Evolutionary conservation across 1,284 basidiomycete genomes (phyloP).

Genomic region (Phellopilus nigrolimitatus): DNA sequence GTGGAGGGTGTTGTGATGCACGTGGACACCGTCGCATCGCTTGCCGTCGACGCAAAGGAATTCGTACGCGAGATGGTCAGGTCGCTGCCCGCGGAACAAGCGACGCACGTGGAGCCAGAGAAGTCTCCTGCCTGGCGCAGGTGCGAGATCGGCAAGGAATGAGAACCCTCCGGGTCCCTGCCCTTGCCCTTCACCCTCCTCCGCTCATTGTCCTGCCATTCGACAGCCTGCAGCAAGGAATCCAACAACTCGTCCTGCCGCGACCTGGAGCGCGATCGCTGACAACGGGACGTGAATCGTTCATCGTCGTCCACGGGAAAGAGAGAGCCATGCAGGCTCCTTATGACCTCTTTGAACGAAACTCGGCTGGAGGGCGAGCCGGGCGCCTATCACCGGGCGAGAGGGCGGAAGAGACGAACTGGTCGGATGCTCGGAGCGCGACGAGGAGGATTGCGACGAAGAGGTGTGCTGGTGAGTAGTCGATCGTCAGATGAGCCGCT

Average conservation of each 20-base stretch:
- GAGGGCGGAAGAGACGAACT: background rate
- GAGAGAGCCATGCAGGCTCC: conserved; percentile 54
- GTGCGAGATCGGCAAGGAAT: too few relatives aligned
- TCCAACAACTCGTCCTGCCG: conserved; percentile 44
- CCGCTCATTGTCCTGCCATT: conserved; percentile 35
- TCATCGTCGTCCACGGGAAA: conserved; percentile 47
- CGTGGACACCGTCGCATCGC: conserved; percentile 34
- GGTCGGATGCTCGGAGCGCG: background rate
- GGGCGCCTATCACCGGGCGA: background rate
- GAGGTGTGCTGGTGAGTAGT: background rate
- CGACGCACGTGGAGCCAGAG: conserved; percentile 31
- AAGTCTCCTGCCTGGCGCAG: too few relatives aligned
- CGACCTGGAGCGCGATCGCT: conserved; percentile 26
- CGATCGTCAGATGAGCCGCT: background rate
- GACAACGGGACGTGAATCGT: conserved; percentile 28
- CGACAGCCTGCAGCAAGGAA: conserved; percentile 41
- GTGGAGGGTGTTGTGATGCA: conserved; percentile 33
- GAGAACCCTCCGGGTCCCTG: too few relatives aligned
- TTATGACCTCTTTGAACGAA: conserved; percentile 51
- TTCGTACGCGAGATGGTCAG: conserved; percentile 40
- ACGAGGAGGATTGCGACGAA: background rate
- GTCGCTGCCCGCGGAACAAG: conserved; percentile 29
- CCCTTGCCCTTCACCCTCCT: conserved; percentile 33
- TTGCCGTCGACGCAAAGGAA: conserved; percentile 54
- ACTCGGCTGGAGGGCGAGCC: background rate